Evolutionary conservation across 2,329 filamentous ascomycete genomes (phyloP).

Genomic region (Trichophyton mentagrophytes): DNA sequence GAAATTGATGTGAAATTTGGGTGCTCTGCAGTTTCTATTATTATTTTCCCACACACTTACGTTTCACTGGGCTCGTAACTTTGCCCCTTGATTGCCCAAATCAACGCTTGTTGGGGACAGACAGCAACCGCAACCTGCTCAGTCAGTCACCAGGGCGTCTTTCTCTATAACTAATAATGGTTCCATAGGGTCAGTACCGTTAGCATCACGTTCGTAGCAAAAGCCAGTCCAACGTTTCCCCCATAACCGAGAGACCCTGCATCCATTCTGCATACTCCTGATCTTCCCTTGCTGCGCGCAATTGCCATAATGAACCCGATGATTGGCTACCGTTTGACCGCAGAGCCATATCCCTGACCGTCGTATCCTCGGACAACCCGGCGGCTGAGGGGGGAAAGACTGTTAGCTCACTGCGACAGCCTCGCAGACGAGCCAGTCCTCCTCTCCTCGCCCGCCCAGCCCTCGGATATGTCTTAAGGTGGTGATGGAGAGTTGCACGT

Average conservation of each 20-base stretch:
- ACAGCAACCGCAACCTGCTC: too few species aligned
- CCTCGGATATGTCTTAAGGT: not conserved
- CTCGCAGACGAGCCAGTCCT: not conserved
- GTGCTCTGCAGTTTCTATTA: too few species aligned
- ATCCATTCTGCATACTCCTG: not conserved
- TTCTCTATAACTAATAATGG: too few species aligned
- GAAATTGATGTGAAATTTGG: too few species aligned
- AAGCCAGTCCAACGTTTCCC: not conserved
- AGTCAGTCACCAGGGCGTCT: too few species aligned
- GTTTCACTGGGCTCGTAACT: too few species aligned
- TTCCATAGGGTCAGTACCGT: too few species aligned
- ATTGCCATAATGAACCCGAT: not conserved
- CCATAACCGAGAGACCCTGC: not conserved
- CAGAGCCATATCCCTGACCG: not conserved
- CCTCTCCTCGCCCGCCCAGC: not conserved
- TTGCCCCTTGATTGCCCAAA: too few species aligned
- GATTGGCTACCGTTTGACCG: not conserved
- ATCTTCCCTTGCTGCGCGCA: not conserved
- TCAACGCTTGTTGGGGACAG: too few species aligned
- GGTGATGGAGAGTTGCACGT: too few species aligned
- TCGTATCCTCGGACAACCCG: not conserved
- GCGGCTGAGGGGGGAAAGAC: not conserved
- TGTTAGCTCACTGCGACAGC: not conserved
- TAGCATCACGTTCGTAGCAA: too few species aligned
- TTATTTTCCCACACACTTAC: too few species aligned